Conservation (phyloP, 768 basidiomycete species). For the Rubroboletus satanas region DNA sequence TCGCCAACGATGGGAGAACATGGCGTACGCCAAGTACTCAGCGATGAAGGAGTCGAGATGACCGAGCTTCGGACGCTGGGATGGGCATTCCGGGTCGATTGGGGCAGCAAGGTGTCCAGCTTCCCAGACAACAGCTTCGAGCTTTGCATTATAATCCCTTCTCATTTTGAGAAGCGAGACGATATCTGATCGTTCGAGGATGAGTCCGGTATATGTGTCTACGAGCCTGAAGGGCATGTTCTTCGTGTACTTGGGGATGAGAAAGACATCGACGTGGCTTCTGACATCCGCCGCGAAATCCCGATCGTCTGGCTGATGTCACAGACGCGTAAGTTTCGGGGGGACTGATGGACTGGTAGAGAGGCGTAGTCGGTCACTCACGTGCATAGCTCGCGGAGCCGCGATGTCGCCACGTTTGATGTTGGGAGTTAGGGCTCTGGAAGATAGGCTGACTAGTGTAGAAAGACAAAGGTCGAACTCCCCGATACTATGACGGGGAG, state of each 20-base stretch:
- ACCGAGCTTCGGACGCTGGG: background rate
- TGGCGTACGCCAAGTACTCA: slow-evolving; percentile 23
- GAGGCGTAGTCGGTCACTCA: background rate
- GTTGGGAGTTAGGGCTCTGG: background rate
- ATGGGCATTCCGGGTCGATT: background rate
- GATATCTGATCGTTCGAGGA: slow-evolving; percentile 17
- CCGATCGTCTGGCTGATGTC: background rate
- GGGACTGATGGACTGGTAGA: background rate
- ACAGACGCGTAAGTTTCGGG: background rate
- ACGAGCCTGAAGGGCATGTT: slow-evolving; percentile 24
- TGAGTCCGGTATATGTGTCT: slow-evolving; percentile 26
- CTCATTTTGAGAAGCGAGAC: slow-evolving; percentile 14
- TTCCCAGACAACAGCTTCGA: slow-evolving; percentile 5
- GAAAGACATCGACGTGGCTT: slow-evolving; percentile 9
- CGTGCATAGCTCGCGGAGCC: background rate
- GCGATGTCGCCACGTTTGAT: background rate
- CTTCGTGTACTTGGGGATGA: slow-evolving; percentile 13
- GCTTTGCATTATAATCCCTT: slow-evolving; percentile 7
- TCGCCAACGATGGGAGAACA: slow-evolving; percentile 29
- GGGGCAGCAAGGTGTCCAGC: background rate
- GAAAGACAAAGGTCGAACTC: background rate
- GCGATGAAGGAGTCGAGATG: slow-evolving; percentile 12
- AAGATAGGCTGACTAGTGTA: background rate
- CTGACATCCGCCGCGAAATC: slow-evolving; percentile 14
- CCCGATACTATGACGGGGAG: background rate